These are phyloP conservation scores for Fraxinus floribunda DNA, from an alignment of 305 asterid genomes.

Conservation along the genomic window DNA sequence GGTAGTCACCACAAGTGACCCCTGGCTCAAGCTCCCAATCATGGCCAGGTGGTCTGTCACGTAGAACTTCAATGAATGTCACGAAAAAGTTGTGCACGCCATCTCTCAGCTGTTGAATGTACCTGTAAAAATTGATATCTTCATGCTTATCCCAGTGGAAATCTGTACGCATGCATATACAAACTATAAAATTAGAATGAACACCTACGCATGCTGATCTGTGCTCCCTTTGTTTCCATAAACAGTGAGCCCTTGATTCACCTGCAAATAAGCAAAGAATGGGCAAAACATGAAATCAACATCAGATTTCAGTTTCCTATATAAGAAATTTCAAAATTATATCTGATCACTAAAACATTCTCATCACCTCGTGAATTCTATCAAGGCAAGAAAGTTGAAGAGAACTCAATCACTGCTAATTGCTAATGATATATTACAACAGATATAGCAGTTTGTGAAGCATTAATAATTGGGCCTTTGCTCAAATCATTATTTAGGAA, in stretches of 20 bases:
- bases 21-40: slow-evolving; percentile 99
- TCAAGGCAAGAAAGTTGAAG: slow-evolving; percentile 1
- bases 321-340: background rate
- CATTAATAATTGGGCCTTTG: background rate
- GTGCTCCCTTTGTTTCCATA: slow-evolving; percentile 99
- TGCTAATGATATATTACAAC: background rate
- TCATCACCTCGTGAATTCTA: background rate
- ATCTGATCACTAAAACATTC: background rate
- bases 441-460: background rate
- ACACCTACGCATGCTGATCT: slow-evolving; percentile 95
- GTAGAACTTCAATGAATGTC: slow-evolving; percentile 95
- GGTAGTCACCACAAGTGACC: slow-evolving; percentile 95
- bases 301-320: slow-evolving; percentile 8
- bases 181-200: slow-evolving; percentile 22
- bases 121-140: slow-evolving; percentile 42
- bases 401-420: background rate
- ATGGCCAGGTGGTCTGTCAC: slow-evolving; percentile 99
- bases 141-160: slow-evolving; percentile 20
- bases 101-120: slow-evolving; percentile 97
- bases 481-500: background rate
- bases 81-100: slow-evolving; percentile 96
- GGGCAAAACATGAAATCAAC: slow-evolving; percentile 8
- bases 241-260: slow-evolving; percentile 91
- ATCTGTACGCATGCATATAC: slow-evolving; percentile 13
- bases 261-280: slow-evolving; percentile 46